A percentile compares a stretch with the other conserved stretches of the same genome.
Conservation (phyloP, 257 asterid genomes). For the Schizonepeta tenuifolia region DNA sequence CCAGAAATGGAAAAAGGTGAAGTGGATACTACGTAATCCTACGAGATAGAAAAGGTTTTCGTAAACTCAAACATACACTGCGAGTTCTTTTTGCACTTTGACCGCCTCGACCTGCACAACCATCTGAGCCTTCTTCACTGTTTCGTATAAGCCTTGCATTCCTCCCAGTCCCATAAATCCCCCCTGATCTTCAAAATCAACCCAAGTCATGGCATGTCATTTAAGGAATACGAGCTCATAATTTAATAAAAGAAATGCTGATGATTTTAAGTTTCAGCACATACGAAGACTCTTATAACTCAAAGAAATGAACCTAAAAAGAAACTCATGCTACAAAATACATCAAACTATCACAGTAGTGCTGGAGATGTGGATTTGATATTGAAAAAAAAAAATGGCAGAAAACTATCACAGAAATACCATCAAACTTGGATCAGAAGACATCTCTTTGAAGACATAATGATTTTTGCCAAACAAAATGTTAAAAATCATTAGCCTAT, state of each 20-base stretch:
- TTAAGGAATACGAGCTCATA: constrained; percentile 2
- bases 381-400: background rate
- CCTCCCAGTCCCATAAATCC: constrained; percentile 70
- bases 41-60: background rate
- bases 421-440: background rate
- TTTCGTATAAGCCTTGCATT: constrained; percentile 68
- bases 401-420: background rate
- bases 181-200: constrained; percentile 45
- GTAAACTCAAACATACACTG: constrained; percentile 46
- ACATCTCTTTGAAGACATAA: background rate
- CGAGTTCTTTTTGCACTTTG: constrained; percentile 70
- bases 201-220: constrained; percentile 5
- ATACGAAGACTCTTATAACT: background rate
- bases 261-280: background rate
- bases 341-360: constrained; percentile 8
- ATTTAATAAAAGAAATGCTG: background rate
- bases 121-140: constrained; percentile 79
- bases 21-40: background rate
- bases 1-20: constrained; percentile 4
- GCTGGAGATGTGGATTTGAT: constrained; percentile 10
- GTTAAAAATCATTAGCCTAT: background rate
- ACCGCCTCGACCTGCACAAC: constrained; percentile 86
- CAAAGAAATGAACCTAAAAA: background rate
- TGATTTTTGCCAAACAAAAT: background rate
- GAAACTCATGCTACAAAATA: background rate